Evolutionary conservation across 768 basidiomycete species (phyloP).

Genomic region (Kondoa malvinella): DNA sequence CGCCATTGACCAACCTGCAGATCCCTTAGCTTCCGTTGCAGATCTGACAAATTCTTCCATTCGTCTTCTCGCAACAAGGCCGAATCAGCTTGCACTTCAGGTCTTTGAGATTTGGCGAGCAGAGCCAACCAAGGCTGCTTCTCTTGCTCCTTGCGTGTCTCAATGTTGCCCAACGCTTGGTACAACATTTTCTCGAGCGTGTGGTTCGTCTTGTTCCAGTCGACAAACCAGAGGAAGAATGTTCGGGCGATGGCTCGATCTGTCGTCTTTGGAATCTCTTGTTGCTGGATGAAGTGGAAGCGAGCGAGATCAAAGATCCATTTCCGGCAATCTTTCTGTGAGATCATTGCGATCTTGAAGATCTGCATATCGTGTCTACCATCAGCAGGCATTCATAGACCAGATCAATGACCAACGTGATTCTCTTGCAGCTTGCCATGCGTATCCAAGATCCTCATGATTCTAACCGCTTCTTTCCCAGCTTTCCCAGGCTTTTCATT

Average conservation of each 20-base stretch:
- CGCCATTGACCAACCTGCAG: conserved; percentile 32
- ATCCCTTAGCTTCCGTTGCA: conserved; percentile 58
- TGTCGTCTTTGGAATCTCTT: conserved; percentile 79
- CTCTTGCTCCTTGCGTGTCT: conserved; percentile 55
- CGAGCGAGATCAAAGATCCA: conserved; percentile 59
- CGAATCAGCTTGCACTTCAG: conserved; percentile 58
- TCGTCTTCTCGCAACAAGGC: conserved; percentile 59
- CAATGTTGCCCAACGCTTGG: conserved; percentile 78
- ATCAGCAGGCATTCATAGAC: background rate
- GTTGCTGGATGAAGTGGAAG: conserved; percentile 68
- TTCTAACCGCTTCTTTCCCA: conserved; percentile 12
- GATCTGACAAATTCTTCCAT: conserved; percentile 51
- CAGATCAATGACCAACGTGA: conserved; percentile 6
- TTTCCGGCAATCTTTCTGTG: conserved; percentile 67
- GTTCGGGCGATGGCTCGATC: conserved; percentile 77
- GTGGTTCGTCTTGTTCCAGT: conserved; percentile 64
- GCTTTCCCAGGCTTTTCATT: conserved; percentile 5
- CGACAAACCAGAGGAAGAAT: conserved; percentile 90
- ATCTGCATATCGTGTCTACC: conserved; percentile 41
- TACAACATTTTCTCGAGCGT: conserved; percentile 60
- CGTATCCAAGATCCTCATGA: conserved; percentile 15
- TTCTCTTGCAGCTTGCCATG: conserved; percentile 19
- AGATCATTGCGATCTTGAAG: conserved; percentile 82
- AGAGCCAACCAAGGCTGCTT: conserved; percentile 49
- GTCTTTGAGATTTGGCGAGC: conserved; percentile 62